A percentile compares a stretch with the other conserved stretches of the same genome.
phyloP scores from a whole-genome alignment of 1,139 yeast genomes.

The Blastobotrys indianensis region DNA sequence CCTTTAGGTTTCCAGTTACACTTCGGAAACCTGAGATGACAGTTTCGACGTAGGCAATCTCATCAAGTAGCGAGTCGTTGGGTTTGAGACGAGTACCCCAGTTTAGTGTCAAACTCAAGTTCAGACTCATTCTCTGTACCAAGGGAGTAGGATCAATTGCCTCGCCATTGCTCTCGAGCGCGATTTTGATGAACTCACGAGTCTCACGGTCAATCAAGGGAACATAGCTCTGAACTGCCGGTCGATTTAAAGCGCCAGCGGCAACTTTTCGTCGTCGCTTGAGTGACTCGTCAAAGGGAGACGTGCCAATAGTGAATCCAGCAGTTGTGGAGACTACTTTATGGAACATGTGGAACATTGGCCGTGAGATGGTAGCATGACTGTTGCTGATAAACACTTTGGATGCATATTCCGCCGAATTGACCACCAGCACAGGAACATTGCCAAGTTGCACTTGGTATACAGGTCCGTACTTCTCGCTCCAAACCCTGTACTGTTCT shows the following conservation, averaged over 20 bases:
- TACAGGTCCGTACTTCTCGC: conserved; percentile 41
- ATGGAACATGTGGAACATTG: conserved; percentile 62
- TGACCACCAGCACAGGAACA: conserved; percentile 54
- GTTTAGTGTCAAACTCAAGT: conserved; percentile 51
- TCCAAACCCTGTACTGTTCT: conserved; percentile 42
- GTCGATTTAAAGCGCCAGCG: conserved; percentile 44
- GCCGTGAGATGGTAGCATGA: conserved; percentile 56
- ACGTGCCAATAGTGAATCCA: conserved; percentile 60
- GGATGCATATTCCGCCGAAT: conserved; percentile 49
- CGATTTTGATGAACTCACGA: conserved; percentile 17
- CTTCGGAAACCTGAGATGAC: conserved; percentile 56
- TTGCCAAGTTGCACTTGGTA: conserved; percentile 60
- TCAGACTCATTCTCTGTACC: conserved; percentile 47
- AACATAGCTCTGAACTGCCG: conserved; percentile 31
- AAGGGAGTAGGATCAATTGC: conserved; percentile 40
- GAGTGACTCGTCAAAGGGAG: conserved; percentile 56
- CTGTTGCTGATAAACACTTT: conserved; percentile 50
- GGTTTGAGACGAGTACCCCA: conserved; percentile 54
- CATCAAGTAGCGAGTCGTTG: conserved; percentile 40
- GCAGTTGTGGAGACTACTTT: conserved; percentile 54
- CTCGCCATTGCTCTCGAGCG: conserved; percentile 14
- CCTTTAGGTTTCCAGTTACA: conserved; percentile 56
- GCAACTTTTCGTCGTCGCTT: conserved; percentile 50
- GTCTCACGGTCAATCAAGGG: conserved; percentile 44
- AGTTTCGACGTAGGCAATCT: conserved; percentile 59